Conservation (phyloP, 768 basidiomycete species). For the Agrocybe praecox region DNA sequence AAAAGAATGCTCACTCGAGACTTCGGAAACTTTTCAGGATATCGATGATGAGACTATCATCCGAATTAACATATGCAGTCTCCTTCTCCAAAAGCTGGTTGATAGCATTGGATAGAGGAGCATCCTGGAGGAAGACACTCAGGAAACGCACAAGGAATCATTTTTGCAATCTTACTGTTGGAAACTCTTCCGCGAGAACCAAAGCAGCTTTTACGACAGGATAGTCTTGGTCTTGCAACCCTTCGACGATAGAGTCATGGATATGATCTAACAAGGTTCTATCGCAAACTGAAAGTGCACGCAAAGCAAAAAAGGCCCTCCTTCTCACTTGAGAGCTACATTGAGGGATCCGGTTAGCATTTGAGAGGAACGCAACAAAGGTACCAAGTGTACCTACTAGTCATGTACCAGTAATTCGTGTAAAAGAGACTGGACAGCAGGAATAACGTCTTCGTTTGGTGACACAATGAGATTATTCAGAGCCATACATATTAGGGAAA, state of each 20-base stretch:
- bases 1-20: slow-evolving; percentile 9
- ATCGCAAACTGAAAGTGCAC: slow-evolving; percentile 50
- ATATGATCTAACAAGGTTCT: slow-evolving; percentile 47
- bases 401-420: slow-evolving; percentile 68
- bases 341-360: slow-evolving; percentile 15
- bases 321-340: slow-evolving; percentile 60
- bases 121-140: slow-evolving; percentile 14
- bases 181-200: slow-evolving; percentile 26
- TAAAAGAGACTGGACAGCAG: slow-evolving; percentile 71
- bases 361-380: slow-evolving; percentile 9
- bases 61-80: slow-evolving; percentile 8
- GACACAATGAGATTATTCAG: slow-evolving; percentile 67
- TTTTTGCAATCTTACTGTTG: slow-evolving; percentile 18
- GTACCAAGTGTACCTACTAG: slow-evolving; percentile 63
- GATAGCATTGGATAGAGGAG: slow-evolving; percentile 3
- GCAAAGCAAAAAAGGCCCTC: slow-evolving; percentile 62
- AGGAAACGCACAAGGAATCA: not conserved
- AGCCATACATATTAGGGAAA: slow-evolving; percentile 68
- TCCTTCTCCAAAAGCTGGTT: slow-evolving; percentile 18
- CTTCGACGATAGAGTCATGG: slow-evolving; percentile 35
- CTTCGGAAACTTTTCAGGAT: slow-evolving; percentile 13
- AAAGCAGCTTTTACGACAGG: slow-evolving; percentile 51
- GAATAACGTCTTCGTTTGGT: slow-evolving; percentile 69
- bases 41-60: slow-evolving; percentile 13
- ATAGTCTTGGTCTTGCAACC: slow-evolving; percentile 45